Evolutionary conservation across 2,329 filamentous ascomycete genomes (phyloP), one percentile per base, ranked within the genome.

Genomic region (Microthyrium microscopicum): DNA sequence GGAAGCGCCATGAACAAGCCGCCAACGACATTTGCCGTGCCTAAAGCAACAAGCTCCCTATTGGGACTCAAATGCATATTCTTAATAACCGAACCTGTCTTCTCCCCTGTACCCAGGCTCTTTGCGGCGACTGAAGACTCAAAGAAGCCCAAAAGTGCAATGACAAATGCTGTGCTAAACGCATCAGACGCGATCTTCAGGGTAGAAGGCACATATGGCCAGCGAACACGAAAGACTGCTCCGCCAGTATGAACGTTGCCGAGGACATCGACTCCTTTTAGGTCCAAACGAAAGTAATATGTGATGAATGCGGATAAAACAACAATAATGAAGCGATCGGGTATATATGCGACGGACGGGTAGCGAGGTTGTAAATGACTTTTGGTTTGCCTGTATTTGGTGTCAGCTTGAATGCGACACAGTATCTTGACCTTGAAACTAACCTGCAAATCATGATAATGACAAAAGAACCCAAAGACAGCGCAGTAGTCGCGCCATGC

Each of bases 61-160:
- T 98, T 98, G 2, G 89, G 72, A 49, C 84, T 93, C 26, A 94
- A 64, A 33, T 78, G 71, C 50, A 94, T 82, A 20, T 74, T 78
- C 39, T 80, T 70, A 20, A 94, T 76, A 7, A 71, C 71, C 32
- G 62, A 62, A 26, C 70, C 58, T 8, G 50, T 54, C 8, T 46
- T 44, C 36, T 61, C 70, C 5, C 62, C 62, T 30, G 61, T 62
- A 11, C 78, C 79, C 3, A 98, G 60, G 40, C 81, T 87, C 57
- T 95, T 95, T 22, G 89, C 89, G 1, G 89, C 89, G 9, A 98
- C 84, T 0, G 84, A 93, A 3, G 83, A 93, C 55, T 98, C 89
- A 46, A 98, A 98, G 56, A 98, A 98, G n/a, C 89, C 89, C 0
- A 98, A 73, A 17, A 98, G 65, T 1, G 85, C 83, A 42, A 98